These are phyloP conservation scores for Claviceps africana DNA, from an alignment of 2,329 filamentous ascomycete genomes.

Conservation along the genomic window DNA sequence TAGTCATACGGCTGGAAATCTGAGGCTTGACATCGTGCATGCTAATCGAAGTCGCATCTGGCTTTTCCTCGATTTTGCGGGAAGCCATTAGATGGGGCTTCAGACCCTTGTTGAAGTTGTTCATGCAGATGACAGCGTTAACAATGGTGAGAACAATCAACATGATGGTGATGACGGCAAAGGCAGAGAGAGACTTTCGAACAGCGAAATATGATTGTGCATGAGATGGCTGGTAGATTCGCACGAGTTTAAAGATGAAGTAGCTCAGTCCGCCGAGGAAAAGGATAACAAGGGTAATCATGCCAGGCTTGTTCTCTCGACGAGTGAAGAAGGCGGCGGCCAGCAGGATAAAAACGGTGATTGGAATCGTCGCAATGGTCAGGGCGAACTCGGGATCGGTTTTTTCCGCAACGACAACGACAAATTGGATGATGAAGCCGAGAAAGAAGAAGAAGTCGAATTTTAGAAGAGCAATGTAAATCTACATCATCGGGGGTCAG, in stretches of 20 bases:
- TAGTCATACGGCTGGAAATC: slow-evolving; percentile 44
- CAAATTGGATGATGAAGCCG: slow-evolving; percentile 94
- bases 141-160: slow-evolving; percentile 78
- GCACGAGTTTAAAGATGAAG: slow-evolving; percentile 95
- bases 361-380: slow-evolving; percentile 77
- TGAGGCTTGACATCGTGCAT: slow-evolving; percentile 43
- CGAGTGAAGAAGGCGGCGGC: slow-evolving; percentile 75
- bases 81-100: slow-evolving; percentile 66
- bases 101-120: slow-evolving; percentile 80
- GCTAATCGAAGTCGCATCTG: slow-evolving; percentile 41
- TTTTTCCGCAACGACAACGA: slow-evolving; percentile 68
- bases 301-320: slow-evolving; percentile 66
- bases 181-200: slow-evolving; percentile 75
- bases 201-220: slow-evolving; percentile 57
- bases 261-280: slow-evolving; percentile 85
- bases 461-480: slow-evolving; percentile 94
- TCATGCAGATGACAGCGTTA: slow-evolving; percentile 75
- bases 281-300: slow-evolving; percentile 63
- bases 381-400: slow-evolving; percentile 66
- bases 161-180: slow-evolving; percentile 83
- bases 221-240: slow-evolving; percentile 67
- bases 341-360: slow-evolving; percentile 80
- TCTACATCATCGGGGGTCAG: slow-evolving; percentile 35
- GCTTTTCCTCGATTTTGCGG: slow-evolving; percentile 36
- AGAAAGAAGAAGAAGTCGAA: slow-evolving; percentile 99